Evolutionary conservation across 805 yeast species (phyloP), one percentile per base, ranked within the genome.

Genomic region (Tetrapisispora arboricola): DNA sequence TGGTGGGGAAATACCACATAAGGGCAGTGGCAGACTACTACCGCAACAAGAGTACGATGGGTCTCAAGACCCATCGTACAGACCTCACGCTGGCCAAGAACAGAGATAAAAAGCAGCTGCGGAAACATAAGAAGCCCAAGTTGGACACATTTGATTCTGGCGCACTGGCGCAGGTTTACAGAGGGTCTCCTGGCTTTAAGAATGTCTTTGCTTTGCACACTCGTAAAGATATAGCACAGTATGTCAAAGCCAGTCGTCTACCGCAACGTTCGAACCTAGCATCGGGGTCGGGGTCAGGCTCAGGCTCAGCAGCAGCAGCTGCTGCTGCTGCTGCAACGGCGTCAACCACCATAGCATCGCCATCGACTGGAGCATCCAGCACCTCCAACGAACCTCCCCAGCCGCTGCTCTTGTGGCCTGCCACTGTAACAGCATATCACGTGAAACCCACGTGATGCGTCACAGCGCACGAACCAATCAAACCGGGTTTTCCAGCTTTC

Each of bases 1-100:
- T 83, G 32, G 65, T 72, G 30, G 96, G 96, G 9, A 76, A 74
- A 50, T 80, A 83, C 58, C 96, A 86, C 60, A 66, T 83, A 32
- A 71, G 73, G 45, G 68, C 73, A 40, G 83, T 81, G 38, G 77
- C 86, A 44, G 82, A 80, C 42, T 85, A 84, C 64, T 86, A 83
- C 55, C 84, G 82, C 50, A 63, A 68, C 52, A 54, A 49, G 45
- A 27, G 17, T 15, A 21, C 29, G 12, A 12, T 22, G 22, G 26
- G 19, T 21, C n/a, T 16, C 9, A 7, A 15, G 28, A 9, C 9
- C 3, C 36, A 25, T 25, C 17, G 22, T 25, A 27, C 24, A 10
- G 35, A n/a, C 25, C 13, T 24, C 20, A 20, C 24, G 12, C 13
- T 22, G 21, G 13, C n/a, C 9, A 25, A n/a, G 12, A 19, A 21